These are phyloP conservation scores for Epichloe typhina DNA, from an alignment of 2,329 filamentous ascomycete species.

Conservation along the genomic window DNA sequence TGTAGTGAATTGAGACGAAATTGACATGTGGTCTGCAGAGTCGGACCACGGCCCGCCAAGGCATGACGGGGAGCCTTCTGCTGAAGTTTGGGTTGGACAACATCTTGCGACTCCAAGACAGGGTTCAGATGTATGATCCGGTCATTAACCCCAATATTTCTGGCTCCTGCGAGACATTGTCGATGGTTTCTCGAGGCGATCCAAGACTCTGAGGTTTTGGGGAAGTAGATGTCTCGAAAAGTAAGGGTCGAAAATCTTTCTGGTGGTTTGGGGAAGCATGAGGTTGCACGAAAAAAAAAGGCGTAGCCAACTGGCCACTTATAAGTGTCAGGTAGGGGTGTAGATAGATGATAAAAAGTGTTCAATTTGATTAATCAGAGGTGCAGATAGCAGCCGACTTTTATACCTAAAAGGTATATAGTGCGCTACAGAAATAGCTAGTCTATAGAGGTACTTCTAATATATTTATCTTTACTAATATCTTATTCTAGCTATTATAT, in stretches of 20 bases:
- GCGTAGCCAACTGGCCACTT: not conserved
- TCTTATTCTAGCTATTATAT: no score
- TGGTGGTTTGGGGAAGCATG: not conserved
- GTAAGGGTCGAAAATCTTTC: not conserved
- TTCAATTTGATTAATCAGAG: no score
- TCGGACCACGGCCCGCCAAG: not conserved
- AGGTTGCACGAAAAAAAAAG: not conserved
- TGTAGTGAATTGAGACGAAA: slow-evolving; percentile 53
- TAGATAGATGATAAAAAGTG: no score
- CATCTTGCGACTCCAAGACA: not conserved
- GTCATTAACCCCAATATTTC: not conserved
- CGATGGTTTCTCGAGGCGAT: not conserved
- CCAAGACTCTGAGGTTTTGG: not conserved
- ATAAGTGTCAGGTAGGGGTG: no score
- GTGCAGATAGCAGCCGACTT: no score
- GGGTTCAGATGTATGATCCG: not conserved
- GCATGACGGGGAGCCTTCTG: not conserved
- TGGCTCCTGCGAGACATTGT: not conserved
- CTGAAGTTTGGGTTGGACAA: no score
- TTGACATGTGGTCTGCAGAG: slow-evolving; percentile 32
- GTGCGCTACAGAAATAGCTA: no score
- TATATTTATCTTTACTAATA: no score
- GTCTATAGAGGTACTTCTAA: no score
- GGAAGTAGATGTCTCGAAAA: not conserved
- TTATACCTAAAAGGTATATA: no score